phyloP scores from a whole-genome alignment of 805 yeast genomes.

The Cyberlindnera maritima region DNA sequence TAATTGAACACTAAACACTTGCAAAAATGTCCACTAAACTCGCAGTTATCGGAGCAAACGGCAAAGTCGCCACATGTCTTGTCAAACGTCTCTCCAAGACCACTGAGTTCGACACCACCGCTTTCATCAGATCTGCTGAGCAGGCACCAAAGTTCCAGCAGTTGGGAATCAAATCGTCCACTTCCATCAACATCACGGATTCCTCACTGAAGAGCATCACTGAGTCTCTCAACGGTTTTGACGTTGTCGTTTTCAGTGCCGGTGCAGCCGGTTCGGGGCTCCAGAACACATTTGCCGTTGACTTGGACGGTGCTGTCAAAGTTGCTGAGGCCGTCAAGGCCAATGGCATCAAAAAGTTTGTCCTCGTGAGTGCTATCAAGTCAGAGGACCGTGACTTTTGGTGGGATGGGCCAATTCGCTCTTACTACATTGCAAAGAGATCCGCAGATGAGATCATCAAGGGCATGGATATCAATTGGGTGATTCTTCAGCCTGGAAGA shows the following conservation, averaged over 20 bases:
- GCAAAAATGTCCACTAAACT: constrained; percentile 29
- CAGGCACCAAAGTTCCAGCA: constrained; percentile 40
- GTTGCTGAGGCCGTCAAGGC: constrained; percentile 51
- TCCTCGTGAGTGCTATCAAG: constrained; percentile 55
- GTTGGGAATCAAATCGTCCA: constrained; percentile 36
- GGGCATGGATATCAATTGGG: constrained; percentile 39
- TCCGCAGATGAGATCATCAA: constrained; percentile 54
- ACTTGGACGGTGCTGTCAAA: constrained; percentile 59
- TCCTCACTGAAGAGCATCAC: constrained; percentile 35
- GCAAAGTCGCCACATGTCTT: constrained; percentile 52
- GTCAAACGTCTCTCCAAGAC: constrained; percentile 33
- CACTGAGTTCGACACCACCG: constrained; percentile 38
- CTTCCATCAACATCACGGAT: constrained; percentile 38
- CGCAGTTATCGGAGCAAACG: constrained; percentile 60
- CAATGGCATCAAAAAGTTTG: constrained; percentile 42
- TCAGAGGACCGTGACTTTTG: constrained; percentile 50
- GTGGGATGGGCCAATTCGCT: constrained; percentile 37
- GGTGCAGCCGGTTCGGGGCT: constrained; percentile 60
- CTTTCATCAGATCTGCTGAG: constrained; percentile 43
- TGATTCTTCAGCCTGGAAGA: constrained; percentile 54
- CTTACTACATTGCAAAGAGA: constrained; percentile 59
- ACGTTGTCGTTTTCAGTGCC: constrained; percentile 58
- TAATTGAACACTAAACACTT: no score
- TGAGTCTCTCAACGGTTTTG: constrained; percentile 41
- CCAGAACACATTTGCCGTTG: constrained; percentile 47